Evolutionary conservation across 1,139 yeast species (phyloP).

Genomic region (Tardiomyces depauwii): DNA sequence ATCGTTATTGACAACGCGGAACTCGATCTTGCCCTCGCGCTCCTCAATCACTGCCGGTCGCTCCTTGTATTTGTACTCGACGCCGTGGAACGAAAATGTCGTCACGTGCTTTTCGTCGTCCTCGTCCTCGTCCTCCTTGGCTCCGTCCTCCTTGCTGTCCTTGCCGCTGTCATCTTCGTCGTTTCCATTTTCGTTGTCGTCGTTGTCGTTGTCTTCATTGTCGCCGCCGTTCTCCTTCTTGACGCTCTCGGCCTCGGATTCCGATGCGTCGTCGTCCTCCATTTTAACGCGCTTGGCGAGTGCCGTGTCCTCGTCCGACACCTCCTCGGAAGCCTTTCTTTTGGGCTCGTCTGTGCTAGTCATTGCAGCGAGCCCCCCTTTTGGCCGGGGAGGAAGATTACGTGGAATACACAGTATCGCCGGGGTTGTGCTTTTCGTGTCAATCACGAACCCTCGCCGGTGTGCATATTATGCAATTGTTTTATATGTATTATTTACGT

Average conservation of each 20-base stretch:
- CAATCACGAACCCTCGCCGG: no score
- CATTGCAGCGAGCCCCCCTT: neutral
- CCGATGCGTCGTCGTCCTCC: neutral
- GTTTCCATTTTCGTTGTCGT: slow-evolving; percentile 14
- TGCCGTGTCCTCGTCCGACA: neutral
- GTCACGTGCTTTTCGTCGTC: slow-evolving; percentile 12
- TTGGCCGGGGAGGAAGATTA: no score
- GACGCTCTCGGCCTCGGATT: slow-evolving; percentile 7
- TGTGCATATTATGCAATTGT: no score
- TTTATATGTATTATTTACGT: no score
- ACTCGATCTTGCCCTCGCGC: slow-evolving; percentile 81
- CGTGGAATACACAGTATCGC: no score
- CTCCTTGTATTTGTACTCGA: slow-evolving; percentile 76
- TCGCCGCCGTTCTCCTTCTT: slow-evolving; percentile 17
- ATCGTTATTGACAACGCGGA: slow-evolving; percentile 92
- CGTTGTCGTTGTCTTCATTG: slow-evolving; percentile 18
- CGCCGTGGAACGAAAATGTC: slow-evolving; percentile 58
- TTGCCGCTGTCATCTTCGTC: slow-evolving; percentile 17
- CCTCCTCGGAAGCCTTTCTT: slow-evolving; percentile 2
- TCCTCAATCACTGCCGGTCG: slow-evolving; percentile 92
- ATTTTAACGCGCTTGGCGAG: slow-evolving; percentile 11
- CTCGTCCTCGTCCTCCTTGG: slow-evolving; percentile 14
- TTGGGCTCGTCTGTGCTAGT: neutral
- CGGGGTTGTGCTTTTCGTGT: no score
- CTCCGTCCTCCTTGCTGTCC: slow-evolving; percentile 15